Base-by-base conservation (phyloP, 768 basidiomycete genomes). In the Phanerochaete sordida region DNA sequence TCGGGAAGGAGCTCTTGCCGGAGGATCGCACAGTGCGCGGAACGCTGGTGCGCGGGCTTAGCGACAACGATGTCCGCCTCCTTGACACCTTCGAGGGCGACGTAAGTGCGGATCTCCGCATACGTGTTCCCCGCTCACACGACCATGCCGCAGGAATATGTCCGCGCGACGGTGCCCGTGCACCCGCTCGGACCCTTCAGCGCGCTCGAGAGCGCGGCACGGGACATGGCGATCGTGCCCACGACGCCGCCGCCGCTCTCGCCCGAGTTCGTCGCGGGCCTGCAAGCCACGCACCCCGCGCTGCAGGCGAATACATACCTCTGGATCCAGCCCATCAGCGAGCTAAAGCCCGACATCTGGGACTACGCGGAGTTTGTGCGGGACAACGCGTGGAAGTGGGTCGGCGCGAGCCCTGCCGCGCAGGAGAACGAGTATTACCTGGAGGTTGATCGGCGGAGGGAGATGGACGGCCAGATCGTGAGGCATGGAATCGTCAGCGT, bases 71-170 rank as follows among this genome's bases (percentile, higher is more conserved):
- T 63, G 75, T 97, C 1, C 62, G 63, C n/a, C 70, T 80, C 2
- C 74, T 98, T 24, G 94, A 98, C 72, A 56, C 76, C 9, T 98
- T 96, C 60, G 95, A 98, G 73, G 93, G 92, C 31, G 65, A 81
- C 51, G 95, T 88, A 65, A 68, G 84, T 76, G 7, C n/a, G 35
- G 23, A 57, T 46, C 58, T 45, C 48, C 30, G 30, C 12, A 12
- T 26, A 19, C 31, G 47, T 26, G 16, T 12, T 19, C 28, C 12
- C 1, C 9, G 21, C 21, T 54, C 11, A 24, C 8, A 7, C 24
- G 28, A 52, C 54, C 52, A 1, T 2, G 54, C 37, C 50, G 9
- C 47, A 95, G 93, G 88, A 95, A 78, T 97, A 97, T 68, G 73
- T 65, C 0, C 81, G 89, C 43, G 70, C 77, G 45, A 66, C 67